Base-by-base conservation (phyloP, 352 stramenopile genomes). In the Thalassiosira livingstoniorum region DNA sequence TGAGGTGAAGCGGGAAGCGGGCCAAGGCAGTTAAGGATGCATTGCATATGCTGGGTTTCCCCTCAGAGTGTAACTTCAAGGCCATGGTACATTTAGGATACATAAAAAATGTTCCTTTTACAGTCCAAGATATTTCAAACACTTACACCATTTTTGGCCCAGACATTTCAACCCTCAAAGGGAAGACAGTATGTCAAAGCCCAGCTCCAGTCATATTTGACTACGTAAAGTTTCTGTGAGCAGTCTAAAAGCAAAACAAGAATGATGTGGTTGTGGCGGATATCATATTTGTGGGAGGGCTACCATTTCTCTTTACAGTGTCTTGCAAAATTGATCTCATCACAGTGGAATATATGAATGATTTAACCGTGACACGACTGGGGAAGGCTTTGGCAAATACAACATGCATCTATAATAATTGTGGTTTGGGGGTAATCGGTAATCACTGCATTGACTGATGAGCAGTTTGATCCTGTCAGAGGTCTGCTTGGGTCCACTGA, bases 41-140 rank as follows among this genome's bases (percentile, higher is more conserved):
- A 51, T 18, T 51, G 42, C 10, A 51, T 10, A 51, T 18, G 42
- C 42, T 51, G 10, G 42, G 42, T 10, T 51, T 51, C 42, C 42
- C 42, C 10, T 51, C 42, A 10, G 18, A 51, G 42, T 10, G 18
- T 10, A 18, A 51, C 2, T 74, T 58, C 31, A n/a, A 58, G 2
- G 13, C 47, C 0, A 74, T 86, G 18, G 47, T 80, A 60, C 27
- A 61, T 39, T 65, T 58, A 15, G 67, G 79, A 18, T 34, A 75
- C 11, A 69, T 69, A 35, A 42, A 35, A 35, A 69, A 69, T 32
- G 51, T 34, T 54, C 61, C 61, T 5, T 34, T 69, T n/a, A 69
- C 61, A 4, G 37, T 69, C 29, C 21, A 23, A 2, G 61, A 69
- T 54, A 42, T 69, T 15, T 7, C 43, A 25, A 69, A 53, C 25